A percentile compares a stretch with the other conserved stretches of the same genome.
Conservation (phyloP, 257 asterid species). For the Hygrophila difformis region DNA sequence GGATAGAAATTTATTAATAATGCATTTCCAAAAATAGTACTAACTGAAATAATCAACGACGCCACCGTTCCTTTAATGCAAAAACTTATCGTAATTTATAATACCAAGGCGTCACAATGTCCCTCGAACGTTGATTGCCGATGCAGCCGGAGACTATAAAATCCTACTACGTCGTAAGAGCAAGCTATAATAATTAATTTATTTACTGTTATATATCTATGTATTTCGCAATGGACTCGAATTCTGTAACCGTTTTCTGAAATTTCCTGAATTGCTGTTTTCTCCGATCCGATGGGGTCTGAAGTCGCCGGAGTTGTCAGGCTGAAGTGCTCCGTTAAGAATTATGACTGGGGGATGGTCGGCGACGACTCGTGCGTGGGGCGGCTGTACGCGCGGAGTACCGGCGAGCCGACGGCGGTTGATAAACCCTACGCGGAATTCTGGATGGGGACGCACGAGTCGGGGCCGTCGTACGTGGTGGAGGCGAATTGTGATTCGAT, state of each 20-base stretch:
- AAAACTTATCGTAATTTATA: too few species aligned
- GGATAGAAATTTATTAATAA: too few species aligned
- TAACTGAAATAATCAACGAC: too few species aligned
- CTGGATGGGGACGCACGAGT: too few species aligned
- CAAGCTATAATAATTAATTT: too few species aligned
- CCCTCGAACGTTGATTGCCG: too few species aligned
- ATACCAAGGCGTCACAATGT: too few species aligned
- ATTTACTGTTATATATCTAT: too few species aligned
- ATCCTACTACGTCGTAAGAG: too few species aligned
- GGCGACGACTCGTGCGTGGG: conserved; percentile 54
- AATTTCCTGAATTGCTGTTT: not conserved
- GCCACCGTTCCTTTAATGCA: too few species aligned
- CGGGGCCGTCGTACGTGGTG: conserved; percentile 47
- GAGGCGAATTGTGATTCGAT: conserved; percentile 14
- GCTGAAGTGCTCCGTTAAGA: conserved; percentile 55
- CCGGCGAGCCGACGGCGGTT: conserved; percentile 26
- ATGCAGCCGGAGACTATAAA: too few species aligned
- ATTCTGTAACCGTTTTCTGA: not conserved
- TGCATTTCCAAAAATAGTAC: too few species aligned
- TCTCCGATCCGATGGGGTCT: conserved; percentile 32
- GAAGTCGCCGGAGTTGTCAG: conserved; percentile 26
- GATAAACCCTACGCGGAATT: conserved; percentile 65
- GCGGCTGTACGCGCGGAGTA: conserved; percentile 43
- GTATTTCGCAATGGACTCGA: conserved; percentile 23
- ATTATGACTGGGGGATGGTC: conserved; percentile 62